Evolutionary conservation across 2,329 filamentous ascomycete genomes (phyloP).

Genomic region (Trichophyton equinum): DNA sequence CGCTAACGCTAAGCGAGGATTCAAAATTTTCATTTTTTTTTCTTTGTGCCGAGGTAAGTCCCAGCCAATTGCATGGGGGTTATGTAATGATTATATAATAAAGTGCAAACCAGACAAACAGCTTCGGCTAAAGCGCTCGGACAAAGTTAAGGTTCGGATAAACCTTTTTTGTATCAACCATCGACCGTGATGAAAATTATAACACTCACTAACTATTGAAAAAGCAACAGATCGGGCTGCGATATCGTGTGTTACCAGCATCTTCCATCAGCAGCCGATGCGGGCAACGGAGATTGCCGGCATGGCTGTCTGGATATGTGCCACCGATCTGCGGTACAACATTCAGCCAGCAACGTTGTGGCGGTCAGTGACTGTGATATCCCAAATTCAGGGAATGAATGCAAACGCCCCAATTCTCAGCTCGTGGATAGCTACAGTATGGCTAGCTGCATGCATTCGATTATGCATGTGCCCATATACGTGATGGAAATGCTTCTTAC

Average conservation of each 20-base stretch:
- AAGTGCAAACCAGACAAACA: background rate
- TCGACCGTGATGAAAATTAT: background rate
- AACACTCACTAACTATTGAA: background rate
- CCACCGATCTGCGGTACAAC: background rate
- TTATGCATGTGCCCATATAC: background rate
- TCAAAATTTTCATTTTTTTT: background rate
- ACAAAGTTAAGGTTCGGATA: background rate
- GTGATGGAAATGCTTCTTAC: background rate
- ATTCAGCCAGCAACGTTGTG: background rate
- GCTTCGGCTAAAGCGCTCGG: background rate
- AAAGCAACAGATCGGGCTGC: background rate
- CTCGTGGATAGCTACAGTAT: background rate
- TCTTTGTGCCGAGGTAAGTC: background rate
- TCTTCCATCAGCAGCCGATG: background rate
- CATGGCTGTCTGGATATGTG: background rate
- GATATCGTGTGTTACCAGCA: background rate
- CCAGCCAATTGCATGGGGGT: background rate
- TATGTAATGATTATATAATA: background rate
- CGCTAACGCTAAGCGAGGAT: conserved; percentile 6
- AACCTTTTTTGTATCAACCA: background rate
- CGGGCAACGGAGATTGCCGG: background rate
- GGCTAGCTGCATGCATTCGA: background rate
- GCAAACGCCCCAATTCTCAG: background rate
- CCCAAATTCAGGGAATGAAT: background rate
- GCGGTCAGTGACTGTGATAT: background rate